Percentiles rank a stretch among this genome's conserved stretches.
These are phyloP conservation scores for Beauveria sp. DNA, from an alignment of 2,329 filamentous ascomycete genomes.

Conservation along the genomic window DNA sequence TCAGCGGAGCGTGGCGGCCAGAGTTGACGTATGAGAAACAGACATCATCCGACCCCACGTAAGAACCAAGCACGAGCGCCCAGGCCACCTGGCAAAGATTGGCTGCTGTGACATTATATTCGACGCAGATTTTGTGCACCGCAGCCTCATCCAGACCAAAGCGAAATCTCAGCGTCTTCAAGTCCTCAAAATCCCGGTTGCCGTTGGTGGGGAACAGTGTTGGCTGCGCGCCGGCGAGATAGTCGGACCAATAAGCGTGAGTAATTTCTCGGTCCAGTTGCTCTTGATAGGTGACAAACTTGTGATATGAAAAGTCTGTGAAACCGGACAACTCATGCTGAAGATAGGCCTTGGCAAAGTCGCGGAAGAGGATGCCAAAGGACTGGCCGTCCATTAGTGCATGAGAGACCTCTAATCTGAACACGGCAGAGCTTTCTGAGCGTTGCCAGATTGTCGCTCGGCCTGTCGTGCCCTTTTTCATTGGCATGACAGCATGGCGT, in stretches of 20 bases:
- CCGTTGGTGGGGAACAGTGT: neutral
- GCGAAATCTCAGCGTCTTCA: neutral
- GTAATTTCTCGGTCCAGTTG: neutral
- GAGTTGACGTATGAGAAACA: neutral
- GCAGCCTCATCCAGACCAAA: neutral
- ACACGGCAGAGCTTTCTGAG: neutral
- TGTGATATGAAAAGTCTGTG: neutral
- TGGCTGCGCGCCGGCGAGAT: neutral
- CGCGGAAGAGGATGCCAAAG: conserved; percentile 6
- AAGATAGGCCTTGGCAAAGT: conserved; percentile 5
- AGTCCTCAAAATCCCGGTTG: neutral
- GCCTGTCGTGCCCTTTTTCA: neutral
- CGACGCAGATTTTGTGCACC: neutral
- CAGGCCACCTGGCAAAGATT: neutral
- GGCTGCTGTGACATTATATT: neutral
- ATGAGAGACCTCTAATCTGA: conserved; percentile 12
- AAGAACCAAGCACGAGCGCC: neutral
- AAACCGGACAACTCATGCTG: neutral
- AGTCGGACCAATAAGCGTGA: neutral
- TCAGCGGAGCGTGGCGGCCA: neutral
- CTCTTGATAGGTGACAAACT: neutral
- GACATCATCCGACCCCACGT: neutral
- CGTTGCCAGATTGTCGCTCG: neutral
- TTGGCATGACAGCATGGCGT: neutral
- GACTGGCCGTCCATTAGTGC: conserved; percentile 13